Percentiles rank a stretch among this genome's conserved stretches.
These are phyloP conservation scores for Protea cynaroides DNA, from an alignment of 164 flowering plant species.

Conservation along the genomic window DNA sequence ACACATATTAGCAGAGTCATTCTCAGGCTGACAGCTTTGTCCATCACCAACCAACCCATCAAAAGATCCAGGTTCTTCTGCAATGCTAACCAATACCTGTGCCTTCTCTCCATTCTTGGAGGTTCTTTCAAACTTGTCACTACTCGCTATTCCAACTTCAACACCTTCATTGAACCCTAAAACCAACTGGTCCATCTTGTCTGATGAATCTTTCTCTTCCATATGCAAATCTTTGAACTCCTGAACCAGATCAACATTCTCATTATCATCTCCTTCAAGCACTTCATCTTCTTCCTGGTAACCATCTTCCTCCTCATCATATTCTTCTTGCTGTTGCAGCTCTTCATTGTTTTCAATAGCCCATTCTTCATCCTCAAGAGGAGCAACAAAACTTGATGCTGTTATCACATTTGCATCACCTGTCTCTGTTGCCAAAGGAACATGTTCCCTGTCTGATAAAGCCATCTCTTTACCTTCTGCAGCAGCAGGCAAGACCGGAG, in stretches of 20 bases:
- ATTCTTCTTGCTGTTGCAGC: constrained; percentile 83
- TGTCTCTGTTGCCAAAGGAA: constrained; percentile 17
- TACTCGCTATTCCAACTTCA: constrained; percentile 53
- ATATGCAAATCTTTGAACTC: constrained; percentile 59
- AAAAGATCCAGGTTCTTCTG: constrained; percentile 26
- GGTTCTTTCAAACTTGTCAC: constrained; percentile 51
- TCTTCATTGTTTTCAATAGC: constrained; percentile 43
- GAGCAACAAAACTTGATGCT: constrained; percentile 31
- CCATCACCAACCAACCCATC: constrained; percentile 26
- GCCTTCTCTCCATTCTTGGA: constrained; percentile 33
- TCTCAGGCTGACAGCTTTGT: constrained; percentile 20
- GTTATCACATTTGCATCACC: constrained; percentile 21
- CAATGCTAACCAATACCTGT: constrained; percentile 22
- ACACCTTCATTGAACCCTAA: constrained; percentile 82
- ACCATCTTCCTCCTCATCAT: constrained; percentile 80
- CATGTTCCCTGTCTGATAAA: constrained; percentile 31
- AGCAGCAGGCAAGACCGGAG: constrained; percentile 28
- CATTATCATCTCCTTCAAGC: constrained; percentile 63
- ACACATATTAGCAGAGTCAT: constrained; percentile 19
- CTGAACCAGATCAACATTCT: constrained; percentile 38
- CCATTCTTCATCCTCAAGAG: constrained; percentile 86
- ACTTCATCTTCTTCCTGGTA: constrained; percentile 83
- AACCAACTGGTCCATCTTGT: constrained; percentile 42
- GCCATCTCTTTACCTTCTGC: constrained; percentile 32
- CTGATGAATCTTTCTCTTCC: constrained; percentile 42